Evolutionary conservation across 2,329 filamentous ascomycete genomes (phyloP).

Genomic region (Calonectria leucothoes): DNA sequence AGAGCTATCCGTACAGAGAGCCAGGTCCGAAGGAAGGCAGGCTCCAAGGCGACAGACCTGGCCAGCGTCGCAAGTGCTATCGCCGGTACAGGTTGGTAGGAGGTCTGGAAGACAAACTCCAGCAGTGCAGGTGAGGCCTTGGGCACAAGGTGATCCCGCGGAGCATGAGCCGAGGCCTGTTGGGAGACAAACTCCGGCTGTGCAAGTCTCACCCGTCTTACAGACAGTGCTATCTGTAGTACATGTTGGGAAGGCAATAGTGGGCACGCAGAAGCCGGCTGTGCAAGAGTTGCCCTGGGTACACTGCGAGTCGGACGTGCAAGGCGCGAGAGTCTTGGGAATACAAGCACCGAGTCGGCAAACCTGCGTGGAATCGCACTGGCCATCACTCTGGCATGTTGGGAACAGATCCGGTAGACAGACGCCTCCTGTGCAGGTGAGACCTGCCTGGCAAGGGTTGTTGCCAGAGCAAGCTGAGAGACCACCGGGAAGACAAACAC

Average conservation of each 20-base stretch:
- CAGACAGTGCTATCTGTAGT: neutral
- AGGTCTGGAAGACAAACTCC: conserved; percentile 4
- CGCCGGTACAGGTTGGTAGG: neutral
- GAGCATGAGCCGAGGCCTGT: neutral
- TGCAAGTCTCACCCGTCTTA: neutral
- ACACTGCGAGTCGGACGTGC: neutral
- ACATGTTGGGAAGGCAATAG: neutral
- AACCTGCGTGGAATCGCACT: neutral
- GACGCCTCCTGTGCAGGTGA: conserved; percentile 5
- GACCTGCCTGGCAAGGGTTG: neutral
- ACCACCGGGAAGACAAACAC: neutral
- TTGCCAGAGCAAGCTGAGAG: neutral
- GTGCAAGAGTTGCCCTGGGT: neutral
- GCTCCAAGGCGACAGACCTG: neutral
- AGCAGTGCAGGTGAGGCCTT: neutral
- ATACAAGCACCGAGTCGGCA: conserved; percentile 3
- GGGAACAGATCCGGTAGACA: conserved; percentile 7
- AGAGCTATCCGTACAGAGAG: neutral
- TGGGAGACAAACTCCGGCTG: conserved; percentile 7
- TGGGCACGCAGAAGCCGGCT: neutral
- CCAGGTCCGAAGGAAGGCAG: neutral
- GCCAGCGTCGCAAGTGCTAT: neutral
- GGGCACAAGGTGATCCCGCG: neutral
- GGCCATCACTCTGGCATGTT: neutral
- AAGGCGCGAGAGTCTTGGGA: neutral